Evolutionary conservation across 2,329 filamentous ascomycete genomes (phyloP).

Genomic region (Calonectria pteridis): DNA sequence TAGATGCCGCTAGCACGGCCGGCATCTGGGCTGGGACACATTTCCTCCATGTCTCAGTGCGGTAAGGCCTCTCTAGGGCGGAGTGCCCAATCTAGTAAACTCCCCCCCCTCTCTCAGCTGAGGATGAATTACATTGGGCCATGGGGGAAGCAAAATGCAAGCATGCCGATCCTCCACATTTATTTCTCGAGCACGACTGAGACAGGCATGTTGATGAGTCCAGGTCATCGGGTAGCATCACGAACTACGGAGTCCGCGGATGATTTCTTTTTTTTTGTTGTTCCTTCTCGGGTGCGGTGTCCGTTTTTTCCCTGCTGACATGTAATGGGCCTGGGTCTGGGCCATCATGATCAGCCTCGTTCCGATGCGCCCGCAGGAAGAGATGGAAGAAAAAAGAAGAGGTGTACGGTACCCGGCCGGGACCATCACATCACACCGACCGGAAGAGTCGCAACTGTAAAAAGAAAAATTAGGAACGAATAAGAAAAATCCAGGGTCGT

Average conservation of each 20-base stretch:
- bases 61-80: not conserved
- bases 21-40: not conserved
- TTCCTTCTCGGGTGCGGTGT: not conserved
- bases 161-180: not conserved
- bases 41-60: conserved; percentile 1
- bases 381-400: not conserved
- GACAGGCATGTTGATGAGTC: conserved; percentile 9
- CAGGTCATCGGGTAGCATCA: conserved; percentile 2
- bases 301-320: not conserved
- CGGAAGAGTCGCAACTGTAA: not conserved
- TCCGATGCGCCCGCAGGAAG: not conserved
- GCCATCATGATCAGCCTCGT: not conserved
- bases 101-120: not conserved
- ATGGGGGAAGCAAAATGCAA: not conserved
- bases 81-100: conserved; percentile 8
- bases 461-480: not conserved
- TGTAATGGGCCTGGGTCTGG: not conserved
- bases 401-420: too few relatives aligned
- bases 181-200: not conserved
- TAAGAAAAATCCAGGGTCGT: not conserved
- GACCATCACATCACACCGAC: not conserved
- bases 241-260: not conserved
- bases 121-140: not conserved
- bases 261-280: too few relatives aligned
- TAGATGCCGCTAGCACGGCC: not conserved